These are phyloP conservation scores for Harrya chromipes DNA, from an alignment of 768 basidiomycete species.

Conservation along the genomic window DNA sequence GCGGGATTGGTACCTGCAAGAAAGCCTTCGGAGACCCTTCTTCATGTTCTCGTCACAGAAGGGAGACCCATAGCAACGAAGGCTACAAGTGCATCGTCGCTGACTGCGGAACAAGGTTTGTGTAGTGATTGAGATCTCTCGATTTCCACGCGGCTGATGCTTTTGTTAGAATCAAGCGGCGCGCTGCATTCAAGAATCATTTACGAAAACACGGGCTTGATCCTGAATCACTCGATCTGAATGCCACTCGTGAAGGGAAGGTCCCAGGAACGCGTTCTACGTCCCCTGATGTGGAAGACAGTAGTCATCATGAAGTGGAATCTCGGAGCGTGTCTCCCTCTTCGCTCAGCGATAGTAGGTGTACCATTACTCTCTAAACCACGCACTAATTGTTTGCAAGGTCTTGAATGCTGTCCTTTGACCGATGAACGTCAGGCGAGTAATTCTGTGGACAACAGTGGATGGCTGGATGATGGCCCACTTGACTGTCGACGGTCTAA, in stretches of 20 bases:
- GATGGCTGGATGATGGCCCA: conserved; percentile 3
- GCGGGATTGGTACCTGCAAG: conserved; percentile 44
- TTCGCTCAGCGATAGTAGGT: conserved; percentile 15
- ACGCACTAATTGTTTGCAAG: conserved; percentile 13
- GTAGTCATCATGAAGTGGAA: not conserved
- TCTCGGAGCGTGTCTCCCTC: conserved; percentile 8
- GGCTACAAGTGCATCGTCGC: conserved; percentile 45
- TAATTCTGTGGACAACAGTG: not conserved
- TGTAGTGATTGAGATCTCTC: not conserved
- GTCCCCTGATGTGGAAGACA: conserved; percentile 2
- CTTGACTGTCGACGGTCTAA: conserved; percentile 3
- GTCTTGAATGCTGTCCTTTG: not conserved
- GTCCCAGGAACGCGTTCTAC: conserved; percentile 7
- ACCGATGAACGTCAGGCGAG: not conserved
- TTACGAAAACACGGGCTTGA: conserved; percentile 47
- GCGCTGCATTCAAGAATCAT: conserved; percentile 54
- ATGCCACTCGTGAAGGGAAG: conserved; percentile 12
- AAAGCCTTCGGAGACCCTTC: conserved; percentile 67
- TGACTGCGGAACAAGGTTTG: conserved; percentile 49
- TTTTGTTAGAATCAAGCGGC: conserved; percentile 57
- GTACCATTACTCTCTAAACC: not conserved
- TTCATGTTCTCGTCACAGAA: conserved; percentile 61
- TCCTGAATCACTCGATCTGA: conserved; percentile 16
- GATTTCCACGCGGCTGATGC: not conserved
- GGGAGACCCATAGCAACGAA: conserved; percentile 49